Evolutionary conservation across 1,139 yeast genomes (phyloP), one percentile per base, ranked within the genome.

Genomic region (Kodamaea sp.): DNA sequence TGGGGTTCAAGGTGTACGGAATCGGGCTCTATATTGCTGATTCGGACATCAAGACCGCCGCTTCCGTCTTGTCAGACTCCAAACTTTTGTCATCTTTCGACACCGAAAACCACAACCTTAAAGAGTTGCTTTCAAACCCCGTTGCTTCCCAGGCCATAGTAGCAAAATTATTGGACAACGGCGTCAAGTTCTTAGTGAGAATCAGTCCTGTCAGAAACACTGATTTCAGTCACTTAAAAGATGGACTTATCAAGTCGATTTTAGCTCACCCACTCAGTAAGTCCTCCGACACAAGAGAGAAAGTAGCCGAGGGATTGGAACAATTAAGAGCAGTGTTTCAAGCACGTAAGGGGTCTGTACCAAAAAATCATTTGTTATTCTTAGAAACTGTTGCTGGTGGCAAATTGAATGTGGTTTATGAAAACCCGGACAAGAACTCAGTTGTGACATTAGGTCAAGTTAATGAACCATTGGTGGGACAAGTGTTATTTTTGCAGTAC

Each of bases 121-220:
- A 41, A 4, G 51, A 49, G 5, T 35, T 54, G n/a, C 55, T 68
- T 30, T 37, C 43, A 4, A 60, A 63, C 37, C 55, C 58, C 8
- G 57, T 50, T 6, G 34, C 47, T 25, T 63, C 94, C 2, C 63
- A 68, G 7, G 67, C 72, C 4, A 53, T 86, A 15, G 58, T 87
- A 15, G 69, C 74, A 15, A 66, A 71, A 34, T 61, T 89, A 28
- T 57, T 88, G 28, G 78, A 75, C 29, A 61, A 73, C n/a, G 78
- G 80, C 8, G 74, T 85, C 15, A 73, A 78, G 39, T 70, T 88
- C 47, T 67, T 80, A 30, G 80, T 88, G 22, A 70, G 95, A 44
- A 81, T 92, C 44, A 81, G 84, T 13, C 97, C 98, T 0, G 81
- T 84, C 8, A 75, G 95, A 53, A 87, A 85, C 56, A 90, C 97